Base-by-base conservation (phyloP, 139 green algal species). In the Closterium sp. region DNA sequence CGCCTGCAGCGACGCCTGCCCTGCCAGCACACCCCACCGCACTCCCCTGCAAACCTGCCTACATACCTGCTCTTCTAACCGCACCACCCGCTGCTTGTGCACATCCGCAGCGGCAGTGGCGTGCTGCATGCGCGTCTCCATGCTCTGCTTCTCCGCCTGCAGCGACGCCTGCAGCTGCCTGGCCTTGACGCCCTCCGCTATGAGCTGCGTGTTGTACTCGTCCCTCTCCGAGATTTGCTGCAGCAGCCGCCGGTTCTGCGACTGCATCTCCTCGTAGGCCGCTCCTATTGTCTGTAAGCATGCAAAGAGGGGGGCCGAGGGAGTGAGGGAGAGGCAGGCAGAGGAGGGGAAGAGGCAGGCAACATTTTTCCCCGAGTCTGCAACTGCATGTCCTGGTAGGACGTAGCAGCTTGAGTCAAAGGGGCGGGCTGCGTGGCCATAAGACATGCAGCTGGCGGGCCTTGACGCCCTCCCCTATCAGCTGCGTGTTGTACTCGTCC, bases 211-310 rank as follows among this genome's bases (percentile, higher is more conserved):
- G 89, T 95, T 94, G 17, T 95, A 95, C n/a, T 96, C 95, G 70
- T 98, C 97, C 28, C 94, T 94, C 89, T 98, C 96, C 30, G 88
- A 89, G 11, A 98, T 93, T 86, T 95, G 91, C 17, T 92, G 73
- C 89, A 98, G 91, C 91, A 98, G 91, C 45, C 96, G 94, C 50
- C 88, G 30, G 92, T 97, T 98, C 93, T 99, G 97, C 24, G 62
- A 86, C 95, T 97, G 96, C 93, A 97, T 96, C 31, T 98, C 95
- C 94, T 98, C 97, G 91, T 97, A 98, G 6, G 96, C 97, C 28
- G 92, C 79, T 21, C 93, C 93, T 34, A 97, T 95, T 31, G 91
- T 94, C 91, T 90, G 90, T 50, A 9, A 9, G 38, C 32, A 38
- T 38, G 32, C 32, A n/a, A n/a, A n/a, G n/a, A n/a, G n/a, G 32